Evolutionary conservation across 768 basidiomycete genomes (phyloP).

Genomic region (Tulasnella sp.): DNA sequence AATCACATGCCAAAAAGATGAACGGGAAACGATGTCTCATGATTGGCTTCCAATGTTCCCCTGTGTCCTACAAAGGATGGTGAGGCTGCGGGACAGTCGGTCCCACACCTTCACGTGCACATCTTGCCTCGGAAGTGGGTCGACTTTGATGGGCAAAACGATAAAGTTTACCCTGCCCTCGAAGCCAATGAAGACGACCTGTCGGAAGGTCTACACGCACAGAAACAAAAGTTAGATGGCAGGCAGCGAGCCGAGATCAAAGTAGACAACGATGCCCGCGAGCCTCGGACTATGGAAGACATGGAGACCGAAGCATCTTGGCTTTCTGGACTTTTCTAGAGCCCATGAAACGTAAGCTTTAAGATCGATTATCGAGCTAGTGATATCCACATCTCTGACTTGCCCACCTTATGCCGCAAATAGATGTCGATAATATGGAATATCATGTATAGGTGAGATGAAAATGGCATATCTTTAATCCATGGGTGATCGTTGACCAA

Average conservation of each 20-base stretch:
- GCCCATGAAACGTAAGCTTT: background rate
- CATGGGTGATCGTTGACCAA: no score
- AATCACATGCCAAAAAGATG: background rate
- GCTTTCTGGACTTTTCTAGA: conserved; percentile 45
- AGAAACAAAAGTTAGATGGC: conserved; percentile 14
- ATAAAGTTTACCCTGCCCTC: conserved; percentile 20
- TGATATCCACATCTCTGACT: no score
- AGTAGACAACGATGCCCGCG: conserved; percentile 57
- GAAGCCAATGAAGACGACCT: conserved; percentile 38
- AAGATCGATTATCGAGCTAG: no score
- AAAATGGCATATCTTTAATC: no score
- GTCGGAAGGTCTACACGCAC: conserved; percentile 54
- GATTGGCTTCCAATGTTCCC: background rate
- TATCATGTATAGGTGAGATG: no score
- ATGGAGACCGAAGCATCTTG: conserved; percentile 73
- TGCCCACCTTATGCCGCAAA: no score
- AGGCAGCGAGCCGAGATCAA: conserved; percentile 20
- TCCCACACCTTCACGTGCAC: conserved; percentile 97
- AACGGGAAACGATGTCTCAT: background rate
- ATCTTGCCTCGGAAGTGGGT: conserved; percentile 66
- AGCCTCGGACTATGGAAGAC: conserved; percentile 52
- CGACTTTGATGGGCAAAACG: conserved; percentile 31
- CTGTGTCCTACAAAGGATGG: conserved; percentile 54
- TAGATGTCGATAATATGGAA: no score
- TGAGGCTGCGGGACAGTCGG: conserved; percentile 66